Base-by-base conservation (phyloP, 2,329 filamentous ascomycete species). In the Chalaropsis ovoidea region DNA sequence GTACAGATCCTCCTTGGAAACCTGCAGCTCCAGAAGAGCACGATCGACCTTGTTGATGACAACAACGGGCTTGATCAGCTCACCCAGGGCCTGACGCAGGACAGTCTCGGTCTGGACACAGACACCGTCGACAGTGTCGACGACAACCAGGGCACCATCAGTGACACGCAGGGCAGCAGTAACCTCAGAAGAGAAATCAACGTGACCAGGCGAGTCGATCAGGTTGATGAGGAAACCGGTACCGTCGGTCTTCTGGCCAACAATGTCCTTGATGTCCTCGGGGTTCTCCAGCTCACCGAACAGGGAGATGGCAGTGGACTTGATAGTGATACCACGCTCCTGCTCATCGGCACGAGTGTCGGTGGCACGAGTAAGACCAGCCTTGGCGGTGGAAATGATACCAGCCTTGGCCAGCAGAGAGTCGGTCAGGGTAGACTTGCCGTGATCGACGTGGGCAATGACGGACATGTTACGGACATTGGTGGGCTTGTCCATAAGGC, bases 11-110 rank as follows among this genome's bases (percentile, higher is more conserved):
- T 99, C 94, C 87, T 97, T 96, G 80, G 86, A 87, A 76, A 96
- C 87, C 84, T 99, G 94, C 70, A 99, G 87, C 82, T 99, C 94
- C 78, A 99, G 91, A 76, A 99, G 90, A 81, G 94, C 92, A 82
- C 94, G 93, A 78, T 99, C 94, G 80, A 99, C 94, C 89, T 99
- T 99, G 91, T 99, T 99, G 86, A 99, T 96, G 81, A 96, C 89
- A 77, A 96, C 86, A 76, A 99, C 93, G 75, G 94, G 94, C 89
- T 97, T 97, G 81, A 99, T 99, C 82, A 94, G 93, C 87, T 99
- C 94, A 86, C 90, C 89, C 74, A 99, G 90, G 79, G 94, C 93
- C 84, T 99, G 94, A 77, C 94, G 92, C 72, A 99, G 86, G 75
- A 99, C 94, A 76, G 94, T 99, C 88, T 99, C 94, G 77, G 94